A percentile compares a stretch with the other conserved stretches of the same genome.
Conservation (phyloP, 2,329 filamentous ascomycete genomes). For the Aspergillus texensis region DNA sequence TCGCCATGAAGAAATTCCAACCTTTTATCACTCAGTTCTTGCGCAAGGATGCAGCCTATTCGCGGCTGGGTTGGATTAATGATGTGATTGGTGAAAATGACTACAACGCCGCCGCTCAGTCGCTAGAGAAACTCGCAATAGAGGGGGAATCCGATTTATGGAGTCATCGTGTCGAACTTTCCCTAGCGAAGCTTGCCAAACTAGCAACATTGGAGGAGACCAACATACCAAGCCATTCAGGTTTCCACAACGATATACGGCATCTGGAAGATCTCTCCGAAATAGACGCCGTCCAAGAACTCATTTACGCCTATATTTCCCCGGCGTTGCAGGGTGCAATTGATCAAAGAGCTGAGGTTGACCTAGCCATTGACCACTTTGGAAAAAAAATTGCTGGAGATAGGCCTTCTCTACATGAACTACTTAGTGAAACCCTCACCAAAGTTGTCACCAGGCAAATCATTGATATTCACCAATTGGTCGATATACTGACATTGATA, state of each 20-base stretch:
- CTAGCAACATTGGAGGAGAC: slow-evolving; percentile 62
- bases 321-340: slow-evolving; percentile 71
- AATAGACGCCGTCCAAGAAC: slow-evolving; percentile 77
- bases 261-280: slow-evolving; percentile 66
- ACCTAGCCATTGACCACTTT: slow-evolving; percentile 73
- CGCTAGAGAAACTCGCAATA: slow-evolving; percentile 70
- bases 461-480: slow-evolving; percentile 58
- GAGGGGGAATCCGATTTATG: slow-evolving; percentile 77
- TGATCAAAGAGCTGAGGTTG: slow-evolving; percentile 75
- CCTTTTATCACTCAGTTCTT: slow-evolving; percentile 77
- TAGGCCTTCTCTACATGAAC: slow-evolving; percentile 67
- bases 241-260: slow-evolving; percentile 49
- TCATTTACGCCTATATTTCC: slow-evolving; percentile 70
- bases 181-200: slow-evolving; percentile 78
- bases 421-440: slow-evolving; percentile 72
- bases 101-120: slow-evolving; percentile 71
- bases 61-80: slow-evolving; percentile 92
- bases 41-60: slow-evolving; percentile 69
- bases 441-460: slow-evolving; percentile 72
- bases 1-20: slow-evolving; percentile 71
- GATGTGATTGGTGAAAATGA: slow-evolving; percentile 78
- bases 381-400: slow-evolving; percentile 56
- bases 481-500: slow-evolving; percentile 75
- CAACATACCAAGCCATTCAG: slow-evolving; percentile 28
- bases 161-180: slow-evolving; percentile 92